Percentiles rank a stretch among this genome's conserved stretches.
Evolutionary conservation across 805 yeast genomes (phyloP).

Genomic region (Saccharomycopsis selenospora): DNA sequence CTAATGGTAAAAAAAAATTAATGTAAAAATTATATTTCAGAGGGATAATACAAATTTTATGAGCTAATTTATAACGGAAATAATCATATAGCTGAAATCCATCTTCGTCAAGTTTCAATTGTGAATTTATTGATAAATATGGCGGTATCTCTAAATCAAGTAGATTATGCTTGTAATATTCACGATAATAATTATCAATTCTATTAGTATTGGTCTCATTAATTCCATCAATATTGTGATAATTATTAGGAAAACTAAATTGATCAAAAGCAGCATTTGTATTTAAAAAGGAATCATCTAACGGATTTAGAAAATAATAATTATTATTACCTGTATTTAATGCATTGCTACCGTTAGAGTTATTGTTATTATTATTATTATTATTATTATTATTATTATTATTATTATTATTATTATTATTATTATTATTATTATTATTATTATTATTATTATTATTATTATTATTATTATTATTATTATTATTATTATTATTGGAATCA

Average conservation of each 20-base stretch:
- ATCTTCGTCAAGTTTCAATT: slow-evolving; percentile 33
- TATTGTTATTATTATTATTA: neutral
- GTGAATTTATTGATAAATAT: neutral
- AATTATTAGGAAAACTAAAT: neutral
- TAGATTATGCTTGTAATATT: neutral
- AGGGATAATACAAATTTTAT: slow-evolving; percentile 42
- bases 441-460: neutral
- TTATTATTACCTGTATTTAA: neutral
- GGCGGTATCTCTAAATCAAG: neutral
- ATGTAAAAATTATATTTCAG: slow-evolving; percentile 44
- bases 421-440: slow-evolving; percentile 4
- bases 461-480: slow-evolving; percentile 4
- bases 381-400: neutral
- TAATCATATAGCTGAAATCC: slow-evolving; percentile 42
- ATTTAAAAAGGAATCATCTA: neutral
- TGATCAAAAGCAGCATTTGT: neutral
- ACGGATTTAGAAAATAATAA: neutral
- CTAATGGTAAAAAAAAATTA: slow-evolving; percentile 46
- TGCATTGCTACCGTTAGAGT: neutral
- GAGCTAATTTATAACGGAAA: slow-evolving; percentile 42
- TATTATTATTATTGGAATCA: neutral
- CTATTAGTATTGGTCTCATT: neutral
- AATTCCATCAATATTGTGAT: neutral
- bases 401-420: slow-evolving; percentile 2
- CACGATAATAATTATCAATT: neutral